These are phyloP conservation scores for Cordyceps cateniannulata DNA, from an alignment of 2,329 filamentous ascomycete genomes.

Conservation along the genomic window DNA sequence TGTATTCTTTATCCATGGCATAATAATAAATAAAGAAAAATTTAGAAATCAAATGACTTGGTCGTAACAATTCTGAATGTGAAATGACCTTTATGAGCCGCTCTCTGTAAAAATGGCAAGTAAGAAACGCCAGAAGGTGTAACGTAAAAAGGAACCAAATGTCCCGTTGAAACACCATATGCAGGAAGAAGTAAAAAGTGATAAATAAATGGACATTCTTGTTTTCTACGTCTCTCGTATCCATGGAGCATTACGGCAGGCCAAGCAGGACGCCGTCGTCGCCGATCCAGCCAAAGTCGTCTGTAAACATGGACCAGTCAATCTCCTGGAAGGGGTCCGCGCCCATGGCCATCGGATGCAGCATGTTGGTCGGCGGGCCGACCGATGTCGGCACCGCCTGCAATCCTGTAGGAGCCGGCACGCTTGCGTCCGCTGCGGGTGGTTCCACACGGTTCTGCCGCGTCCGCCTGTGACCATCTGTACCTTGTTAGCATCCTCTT, in stretches of 20 bases:
- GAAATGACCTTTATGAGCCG: background rate
- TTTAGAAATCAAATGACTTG: background rate
- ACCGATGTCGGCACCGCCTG: background rate
- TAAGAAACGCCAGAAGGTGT: no score
- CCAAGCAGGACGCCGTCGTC: slow-evolving; percentile 26
- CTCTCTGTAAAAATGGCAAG: no score
- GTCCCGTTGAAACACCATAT: no score
- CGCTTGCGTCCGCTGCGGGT: background rate
- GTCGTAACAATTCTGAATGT: background rate
- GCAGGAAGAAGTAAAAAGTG: background rate
- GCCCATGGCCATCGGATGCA: slow-evolving; percentile 18
- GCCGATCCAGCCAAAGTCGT: slow-evolving; percentile 41
- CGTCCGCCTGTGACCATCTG: background rate
- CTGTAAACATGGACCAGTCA: slow-evolving; percentile 45
- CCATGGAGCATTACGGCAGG: slow-evolving; percentile 14
- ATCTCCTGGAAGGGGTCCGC: slow-evolving; percentile 37
- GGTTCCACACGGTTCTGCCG: background rate
- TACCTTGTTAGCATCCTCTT: background rate
- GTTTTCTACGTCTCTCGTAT: background rate
- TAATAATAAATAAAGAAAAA: background rate
- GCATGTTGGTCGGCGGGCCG: slow-evolving; percentile 14
- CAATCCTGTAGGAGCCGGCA: background rate
- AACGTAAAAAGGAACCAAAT: no score
- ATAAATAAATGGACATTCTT: background rate
- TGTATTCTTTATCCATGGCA: background rate